Evolutionary conservation across 768 basidiomycete species (phyloP).

Genomic region (Leccinum variicolor): DNA sequence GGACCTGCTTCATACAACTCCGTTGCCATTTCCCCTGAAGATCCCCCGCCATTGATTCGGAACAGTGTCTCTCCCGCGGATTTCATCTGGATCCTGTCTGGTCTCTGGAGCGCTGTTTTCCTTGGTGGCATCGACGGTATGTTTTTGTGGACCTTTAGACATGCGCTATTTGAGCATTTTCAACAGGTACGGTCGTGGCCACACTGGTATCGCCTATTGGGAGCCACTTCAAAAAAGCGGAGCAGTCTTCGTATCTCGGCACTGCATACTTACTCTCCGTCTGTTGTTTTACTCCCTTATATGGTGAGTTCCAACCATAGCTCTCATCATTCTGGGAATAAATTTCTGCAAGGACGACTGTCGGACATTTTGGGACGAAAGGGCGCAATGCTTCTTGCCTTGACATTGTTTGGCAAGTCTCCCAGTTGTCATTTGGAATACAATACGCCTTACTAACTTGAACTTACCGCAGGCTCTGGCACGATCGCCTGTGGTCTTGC

Average conservation of each 20-base stretch:
- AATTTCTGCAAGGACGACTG: background rate
- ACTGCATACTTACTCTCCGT: background rate
- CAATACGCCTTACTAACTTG: background rate
- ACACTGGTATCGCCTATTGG: background rate
- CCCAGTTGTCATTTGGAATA: background rate
- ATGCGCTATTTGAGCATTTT: conserved; percentile 20
- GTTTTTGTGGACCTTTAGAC: background rate
- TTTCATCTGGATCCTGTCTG: background rate
- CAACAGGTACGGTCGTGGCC: conserved; percentile 31
- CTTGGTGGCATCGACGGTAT: background rate
- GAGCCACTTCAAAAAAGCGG: conserved; percentile 39
- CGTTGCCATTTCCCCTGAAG: background rate
- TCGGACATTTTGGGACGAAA: background rate
- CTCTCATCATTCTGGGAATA: background rate
- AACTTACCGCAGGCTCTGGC: conserved; percentile 27
- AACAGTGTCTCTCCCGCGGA: background rate
- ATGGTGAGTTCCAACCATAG: background rate
- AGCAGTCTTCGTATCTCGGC: background rate
- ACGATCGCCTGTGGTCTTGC: background rate
- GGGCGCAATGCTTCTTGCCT: background rate
- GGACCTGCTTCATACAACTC: background rate
- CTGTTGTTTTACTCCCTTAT: background rate
- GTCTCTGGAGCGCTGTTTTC: background rate
- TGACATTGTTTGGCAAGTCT: background rate
- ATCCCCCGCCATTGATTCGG: background rate